These are phyloP conservation scores for Xeromyces bisporus DNA, from an alignment of 495 filamentous ascomycete species.

Conservation along the genomic window DNA sequence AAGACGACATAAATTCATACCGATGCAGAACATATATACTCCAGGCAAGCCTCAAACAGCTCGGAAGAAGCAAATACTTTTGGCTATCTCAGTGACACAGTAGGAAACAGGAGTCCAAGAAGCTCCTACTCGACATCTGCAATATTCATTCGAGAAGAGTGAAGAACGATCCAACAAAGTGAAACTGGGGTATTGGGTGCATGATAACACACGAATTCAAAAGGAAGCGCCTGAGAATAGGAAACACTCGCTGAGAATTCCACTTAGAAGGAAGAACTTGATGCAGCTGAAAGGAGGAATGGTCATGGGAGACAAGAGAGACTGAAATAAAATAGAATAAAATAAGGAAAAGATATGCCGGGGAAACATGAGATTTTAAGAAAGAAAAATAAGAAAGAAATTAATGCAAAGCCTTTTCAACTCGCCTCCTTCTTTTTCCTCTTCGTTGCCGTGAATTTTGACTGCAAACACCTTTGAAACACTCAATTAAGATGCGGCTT, in stretches of 20 bases:
- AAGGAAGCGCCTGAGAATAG: constrained; percentile 22
- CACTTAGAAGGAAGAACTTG: constrained; percentile 12
- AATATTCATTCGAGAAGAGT: constrained; percentile 16
- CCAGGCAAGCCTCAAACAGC: constrained; percentile 7
- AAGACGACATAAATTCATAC: constrained; percentile 19
- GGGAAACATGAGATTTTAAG: constrained; percentile 5
- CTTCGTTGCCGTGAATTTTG: not conserved
- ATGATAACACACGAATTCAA: constrained; percentile 31
- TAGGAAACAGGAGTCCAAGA: constrained; percentile 23
- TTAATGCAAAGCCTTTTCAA: not conserved
- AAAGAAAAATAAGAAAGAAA: constrained; percentile 4
- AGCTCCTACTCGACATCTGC: constrained; percentile 14
- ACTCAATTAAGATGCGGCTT: no score
- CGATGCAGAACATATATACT: constrained; percentile 12
- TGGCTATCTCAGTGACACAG: constrained; percentile 24
- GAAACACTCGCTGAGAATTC: constrained; percentile 28
- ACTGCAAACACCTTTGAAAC: no score
- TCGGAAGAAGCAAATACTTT: constrained; percentile 24
- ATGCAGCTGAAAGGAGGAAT: constrained; percentile 10
- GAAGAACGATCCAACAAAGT: constrained; percentile 24
- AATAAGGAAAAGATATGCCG: constrained; percentile 4
- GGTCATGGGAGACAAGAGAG: not conserved
- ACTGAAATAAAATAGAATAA: constrained; percentile 3
- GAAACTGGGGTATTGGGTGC: constrained; percentile 34
- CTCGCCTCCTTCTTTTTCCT: not conserved